Evolutionary conservation across 2,329 filamentous ascomycete species (phyloP).

Genomic region (Bipolaris oryzae): DNA sequence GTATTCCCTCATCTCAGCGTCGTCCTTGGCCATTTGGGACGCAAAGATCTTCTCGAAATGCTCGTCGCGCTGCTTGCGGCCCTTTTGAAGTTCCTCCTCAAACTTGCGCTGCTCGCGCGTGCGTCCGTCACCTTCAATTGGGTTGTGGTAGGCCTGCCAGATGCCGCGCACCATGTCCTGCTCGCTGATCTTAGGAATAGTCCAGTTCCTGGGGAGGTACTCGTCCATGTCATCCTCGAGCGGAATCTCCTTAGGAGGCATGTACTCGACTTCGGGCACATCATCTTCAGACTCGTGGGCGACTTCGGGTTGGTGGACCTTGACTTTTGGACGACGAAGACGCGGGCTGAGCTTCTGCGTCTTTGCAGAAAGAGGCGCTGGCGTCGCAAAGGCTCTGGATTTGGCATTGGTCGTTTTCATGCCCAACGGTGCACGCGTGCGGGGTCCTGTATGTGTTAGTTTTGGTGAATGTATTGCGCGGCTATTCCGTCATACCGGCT

Average conservation of each 20-base stretch:
- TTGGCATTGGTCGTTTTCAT: conserved; percentile 98
- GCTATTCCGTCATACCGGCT: conserved; percentile 62
- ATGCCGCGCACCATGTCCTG: conserved; percentile 60
- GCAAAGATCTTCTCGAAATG: conserved; percentile 71
- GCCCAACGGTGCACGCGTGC: conserved; percentile 79
- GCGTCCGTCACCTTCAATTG: conserved; percentile 71
- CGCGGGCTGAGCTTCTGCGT: conserved; percentile 69
- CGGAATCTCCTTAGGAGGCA: conserved; percentile 71
- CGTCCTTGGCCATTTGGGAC: conserved; percentile 60
- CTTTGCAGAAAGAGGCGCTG: conserved; percentile 69
- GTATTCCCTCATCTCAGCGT: conserved; percentile 54
- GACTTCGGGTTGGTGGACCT: conserved; percentile 66
- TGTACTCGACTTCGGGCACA: conserved; percentile 86
- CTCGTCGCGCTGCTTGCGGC: conserved; percentile 64
- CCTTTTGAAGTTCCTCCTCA: conserved; percentile 53
- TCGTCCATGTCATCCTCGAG: conserved; percentile 72
- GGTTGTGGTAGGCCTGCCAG: conserved; percentile 57
- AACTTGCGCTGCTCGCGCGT: conserved; percentile 65
- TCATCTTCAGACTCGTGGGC: conserved; percentile 59
- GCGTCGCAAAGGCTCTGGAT: conserved; percentile 69
- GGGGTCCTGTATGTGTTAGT: conserved; percentile 35
- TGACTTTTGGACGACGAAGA: conserved; percentile 60
- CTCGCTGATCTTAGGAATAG: conserved; percentile 59
- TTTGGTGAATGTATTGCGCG: not conserved
- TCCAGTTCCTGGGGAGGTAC: conserved; percentile 60